These are phyloP conservation scores for Cryomyces minteri DNA, from an alignment of 495 filamentous ascomycete genomes.

Conservation along the genomic window DNA sequence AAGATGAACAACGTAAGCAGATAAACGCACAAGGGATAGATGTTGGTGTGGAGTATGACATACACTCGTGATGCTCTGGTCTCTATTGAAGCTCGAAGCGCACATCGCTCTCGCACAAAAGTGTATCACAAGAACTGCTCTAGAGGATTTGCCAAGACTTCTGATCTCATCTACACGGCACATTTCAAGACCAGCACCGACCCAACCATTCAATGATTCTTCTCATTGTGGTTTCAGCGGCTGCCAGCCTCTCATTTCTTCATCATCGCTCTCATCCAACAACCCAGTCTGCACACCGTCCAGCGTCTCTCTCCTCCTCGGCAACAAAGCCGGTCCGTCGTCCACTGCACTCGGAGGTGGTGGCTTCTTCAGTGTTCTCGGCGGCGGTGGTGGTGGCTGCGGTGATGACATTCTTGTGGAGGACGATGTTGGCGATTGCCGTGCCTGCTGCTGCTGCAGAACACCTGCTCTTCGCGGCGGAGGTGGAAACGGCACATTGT, in stretches of 20 bases:
- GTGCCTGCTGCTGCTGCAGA: neutral
- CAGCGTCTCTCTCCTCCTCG: conserved; percentile 7
- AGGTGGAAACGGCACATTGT: neutral
- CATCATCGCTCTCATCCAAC: conserved; percentile 1
- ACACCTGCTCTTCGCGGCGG: neutral
- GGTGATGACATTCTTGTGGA: neutral
- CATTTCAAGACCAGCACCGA: too few relatives aligned
- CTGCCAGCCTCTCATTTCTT: conserved; percentile 6
- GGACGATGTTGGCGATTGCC: neutral
- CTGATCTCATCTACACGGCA: too few relatives aligned
- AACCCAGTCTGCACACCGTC: conserved; percentile 5
- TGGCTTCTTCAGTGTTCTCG: neutral
- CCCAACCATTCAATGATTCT: too few relatives aligned
- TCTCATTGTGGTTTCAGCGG: conserved; percentile 6
- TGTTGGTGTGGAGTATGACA: too few relatives aligned
- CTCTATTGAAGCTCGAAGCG: too few relatives aligned
- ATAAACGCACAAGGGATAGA: too few relatives aligned
- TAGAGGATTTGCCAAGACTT: too few relatives aligned
- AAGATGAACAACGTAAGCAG: too few relatives aligned
- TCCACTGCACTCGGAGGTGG: conserved; percentile 1
- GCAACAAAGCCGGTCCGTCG: conserved; percentile 8
- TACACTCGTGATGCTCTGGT: too few relatives aligned
- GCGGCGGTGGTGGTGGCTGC: conserved; percentile 4
- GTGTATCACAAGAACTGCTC: too few relatives aligned
- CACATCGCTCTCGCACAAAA: too few relatives aligned